Base-by-base conservation (phyloP, 2,329 filamentous ascomycete genomes). In the Xylariaceae sp. region DNA sequence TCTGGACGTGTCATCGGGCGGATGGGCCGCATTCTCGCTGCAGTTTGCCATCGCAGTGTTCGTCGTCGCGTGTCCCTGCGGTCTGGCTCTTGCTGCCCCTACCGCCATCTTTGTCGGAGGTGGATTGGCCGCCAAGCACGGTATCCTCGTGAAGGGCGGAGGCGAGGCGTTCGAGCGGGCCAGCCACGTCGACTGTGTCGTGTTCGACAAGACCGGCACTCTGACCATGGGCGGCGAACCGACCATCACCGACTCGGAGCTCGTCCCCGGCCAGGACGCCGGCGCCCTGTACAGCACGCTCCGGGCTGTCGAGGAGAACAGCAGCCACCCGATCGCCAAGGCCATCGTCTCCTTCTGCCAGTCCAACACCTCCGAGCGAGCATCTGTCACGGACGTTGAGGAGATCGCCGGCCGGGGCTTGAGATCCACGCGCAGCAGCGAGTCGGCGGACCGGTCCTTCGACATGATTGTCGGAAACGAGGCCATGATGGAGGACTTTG, bases 171-270 rank as follows among this genome's bases (percentile, higher is more conserved):
- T 92, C 52, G 83, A 90, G 55, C 86, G 87, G 60, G 85, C 85
- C 4, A 88, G 83, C 53, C 75, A 73, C 9, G 69, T 89, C 28
- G 78, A 87, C 54, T 81, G 80, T 33, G 78, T 92, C 24, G 82
- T 92, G 1, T 92, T 93, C 53, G 86, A 93, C 67, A 92, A 93
- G 67, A 93, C 86, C 0, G 86, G 86, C 2, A 93, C 86, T 0
- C 63, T 93, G 37, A 92, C 86, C 0, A 65, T 81, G 47, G 66
- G 83, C 4, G 83, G 81, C 5, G 78, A 85, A 44, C 83, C 84
- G 0, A 73, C 67, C 18, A 77, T 90, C 15, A 83, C 76, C 0
- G 70, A 77, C 43, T 63, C 61, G 9, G 49, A 57, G 25, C 32
- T 71, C 3, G 67, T 65, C 27, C 56, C 57, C 0, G 58, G 57